Evolutionary conservation across 129 eudicot species (phyloP).

Genomic region (Pulicaria dysenterica): DNA sequence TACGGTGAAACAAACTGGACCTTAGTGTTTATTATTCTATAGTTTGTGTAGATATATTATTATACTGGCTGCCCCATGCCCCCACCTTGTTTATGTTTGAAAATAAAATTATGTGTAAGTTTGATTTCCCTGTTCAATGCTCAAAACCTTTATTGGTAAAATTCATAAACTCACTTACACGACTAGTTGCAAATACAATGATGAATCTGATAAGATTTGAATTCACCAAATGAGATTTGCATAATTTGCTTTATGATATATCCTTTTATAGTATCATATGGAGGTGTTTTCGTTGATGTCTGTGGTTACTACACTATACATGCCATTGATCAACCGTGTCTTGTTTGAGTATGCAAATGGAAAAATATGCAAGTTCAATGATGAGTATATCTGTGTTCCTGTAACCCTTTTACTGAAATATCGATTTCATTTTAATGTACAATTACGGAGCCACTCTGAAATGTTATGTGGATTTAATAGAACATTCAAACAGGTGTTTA

Average conservation of each 20-base stretch:
- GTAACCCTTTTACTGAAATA: background rate
- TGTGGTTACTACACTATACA: background rate
- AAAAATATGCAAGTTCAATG: background rate
- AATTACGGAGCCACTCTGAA: background rate
- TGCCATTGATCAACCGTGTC: background rate
- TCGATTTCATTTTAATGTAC: background rate
- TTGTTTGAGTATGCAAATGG: slow-evolving; percentile 12
- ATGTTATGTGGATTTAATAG: background rate
- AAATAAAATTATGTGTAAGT: no score
- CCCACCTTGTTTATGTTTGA: no score
- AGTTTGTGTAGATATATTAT: no score
- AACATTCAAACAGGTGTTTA: slow-evolving; percentile 1
- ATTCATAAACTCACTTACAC: no score
- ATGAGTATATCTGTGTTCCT: background rate
- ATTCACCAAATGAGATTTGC: background rate
- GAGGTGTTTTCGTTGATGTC: background rate
- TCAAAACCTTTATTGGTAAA: no score
- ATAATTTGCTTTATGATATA: background rate
- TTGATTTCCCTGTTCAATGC: no score
- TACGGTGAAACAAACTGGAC: no score
- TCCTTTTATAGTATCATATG: background rate
- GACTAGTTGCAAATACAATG: background rate
- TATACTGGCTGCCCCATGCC: no score
- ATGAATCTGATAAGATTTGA: background rate
- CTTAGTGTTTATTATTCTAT: no score